Percentiles rank a stretch among this genome's conserved stretches.
Evolutionary conservation across 768 basidiomycete species (phyloP).

Genomic region (Tephrocybe sp.): DNA sequence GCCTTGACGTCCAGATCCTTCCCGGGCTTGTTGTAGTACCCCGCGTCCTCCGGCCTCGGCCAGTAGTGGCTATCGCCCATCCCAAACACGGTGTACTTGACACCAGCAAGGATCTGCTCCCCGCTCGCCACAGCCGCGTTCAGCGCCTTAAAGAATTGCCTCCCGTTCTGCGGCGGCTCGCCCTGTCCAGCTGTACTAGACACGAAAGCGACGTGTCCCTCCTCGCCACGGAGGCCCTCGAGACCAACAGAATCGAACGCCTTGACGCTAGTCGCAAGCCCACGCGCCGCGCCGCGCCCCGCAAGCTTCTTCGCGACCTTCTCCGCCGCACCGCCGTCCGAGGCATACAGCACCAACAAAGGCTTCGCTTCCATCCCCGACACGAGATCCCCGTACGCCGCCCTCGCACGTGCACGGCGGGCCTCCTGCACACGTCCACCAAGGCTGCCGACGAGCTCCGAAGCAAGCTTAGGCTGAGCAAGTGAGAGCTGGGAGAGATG

Average conservation of each 20-base stretch:
- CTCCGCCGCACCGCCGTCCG: constrained; percentile 94
- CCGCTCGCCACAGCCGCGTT: constrained; percentile 63
- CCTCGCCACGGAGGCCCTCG: constrained; percentile 72
- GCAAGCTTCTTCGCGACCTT: constrained; percentile 91
- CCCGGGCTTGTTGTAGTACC: constrained; percentile 96
- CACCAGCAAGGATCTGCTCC: constrained; percentile 57
- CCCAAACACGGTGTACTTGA: constrained; percentile 84
- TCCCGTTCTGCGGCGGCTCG: constrained; percentile 95
- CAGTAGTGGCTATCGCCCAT: constrained; percentile 99
- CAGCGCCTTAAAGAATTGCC: constrained; percentile 84
- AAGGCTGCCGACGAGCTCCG: constrained; percentile 79
- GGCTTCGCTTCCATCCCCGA: constrained; percentile 87
- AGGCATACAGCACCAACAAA: constrained; percentile 87
- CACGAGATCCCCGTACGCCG: constrained; percentile 82
- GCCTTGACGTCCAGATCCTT: constrained; percentile 87
- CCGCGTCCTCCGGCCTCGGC: constrained; percentile 95
- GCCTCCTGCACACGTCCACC: constrained; percentile 86
- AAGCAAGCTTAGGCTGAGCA: constrained; percentile 75
- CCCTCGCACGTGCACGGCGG: constrained; percentile 76
- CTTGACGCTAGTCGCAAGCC: constrained; percentile 71
- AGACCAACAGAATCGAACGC: constrained; percentile 82
- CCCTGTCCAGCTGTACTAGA: constrained; percentile 97
- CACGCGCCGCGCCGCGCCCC: constrained; percentile 79
- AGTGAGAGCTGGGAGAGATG: constrained; percentile 92
- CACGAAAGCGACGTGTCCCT: constrained; percentile 73